phyloP scores from a whole-genome alignment of 2,329 filamentous ascomycete genomes.

The Aspergillus oerlinghausenensis region DNA sequence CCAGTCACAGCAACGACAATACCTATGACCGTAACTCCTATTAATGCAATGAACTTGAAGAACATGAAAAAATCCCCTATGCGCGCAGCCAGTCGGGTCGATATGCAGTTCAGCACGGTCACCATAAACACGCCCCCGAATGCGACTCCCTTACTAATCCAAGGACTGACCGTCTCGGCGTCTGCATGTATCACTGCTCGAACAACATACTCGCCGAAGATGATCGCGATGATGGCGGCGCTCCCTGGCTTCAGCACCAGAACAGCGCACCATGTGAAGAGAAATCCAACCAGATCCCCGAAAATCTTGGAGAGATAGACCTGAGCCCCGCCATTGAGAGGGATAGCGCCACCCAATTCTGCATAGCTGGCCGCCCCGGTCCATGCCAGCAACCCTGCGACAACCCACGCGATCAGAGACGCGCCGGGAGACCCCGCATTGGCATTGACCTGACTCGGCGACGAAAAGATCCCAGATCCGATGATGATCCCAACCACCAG shows the following conservation, averaged over 20 bases:
- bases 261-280: conserved; percentile 95
- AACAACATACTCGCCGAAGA: conserved; percentile 97
- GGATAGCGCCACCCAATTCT: conserved; percentile 91
- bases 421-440: conserved; percentile 90
- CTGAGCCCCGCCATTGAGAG: conserved; percentile 89
- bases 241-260: conserved; percentile 90
- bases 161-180: conserved; percentile 71
- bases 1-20: conserved; percentile 87
- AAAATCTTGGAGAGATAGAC: conserved; percentile 95
- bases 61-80: conserved; percentile 95
- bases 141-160: conserved; percentile 87
- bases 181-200: conserved; percentile 83
- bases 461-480: conserved; percentile 93
- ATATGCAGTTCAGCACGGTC: conserved; percentile 83
- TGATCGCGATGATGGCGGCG: conserved; percentile 91
- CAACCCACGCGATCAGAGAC: conserved; percentile 81
- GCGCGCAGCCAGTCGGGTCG: conserved; percentile 79
- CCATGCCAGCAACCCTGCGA: conserved; percentile 92
- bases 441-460: conserved; percentile 83
- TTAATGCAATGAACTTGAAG: conserved; percentile 84
- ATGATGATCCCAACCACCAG: conserved; percentile 91
- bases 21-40: conserved; percentile 81
- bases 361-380: conserved; percentile 93
- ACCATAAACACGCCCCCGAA: conserved; percentile 70
- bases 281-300: conserved; percentile 84